phyloP scores from a whole-genome alignment of 257 asterid genomes.

The Eucommia ulmoides region DNA sequence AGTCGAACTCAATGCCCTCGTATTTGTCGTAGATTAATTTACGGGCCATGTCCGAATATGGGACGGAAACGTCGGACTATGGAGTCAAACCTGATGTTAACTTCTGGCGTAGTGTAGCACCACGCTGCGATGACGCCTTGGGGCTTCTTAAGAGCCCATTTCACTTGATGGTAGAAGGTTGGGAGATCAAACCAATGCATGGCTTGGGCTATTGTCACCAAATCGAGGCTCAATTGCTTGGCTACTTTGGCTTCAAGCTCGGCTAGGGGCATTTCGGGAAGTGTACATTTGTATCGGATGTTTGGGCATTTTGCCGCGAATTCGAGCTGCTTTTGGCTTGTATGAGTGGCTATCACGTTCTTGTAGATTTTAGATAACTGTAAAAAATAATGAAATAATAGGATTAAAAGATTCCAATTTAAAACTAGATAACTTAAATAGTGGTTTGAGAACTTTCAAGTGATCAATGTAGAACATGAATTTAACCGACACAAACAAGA shows the following conservation, averaged over 20 bases:
- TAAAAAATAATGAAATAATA: not conserved
- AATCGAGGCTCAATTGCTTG: too few species aligned
- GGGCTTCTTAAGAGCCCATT: slow-evolving; percentile 48
- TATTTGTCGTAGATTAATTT: slow-evolving; percentile 35
- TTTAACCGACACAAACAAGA: too few species aligned
- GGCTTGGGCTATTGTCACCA: slow-evolving; percentile 53
- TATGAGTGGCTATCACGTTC: slow-evolving; percentile 56
- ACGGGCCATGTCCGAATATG: slow-evolving; percentile 29
- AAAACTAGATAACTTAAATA: too few species aligned
- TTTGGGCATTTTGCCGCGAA: too few species aligned
- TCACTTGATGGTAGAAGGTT: slow-evolving; percentile 47
- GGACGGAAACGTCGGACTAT: slow-evolving; percentile 18
- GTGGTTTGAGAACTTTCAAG: too few species aligned
- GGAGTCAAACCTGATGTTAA: slow-evolving; percentile 30
- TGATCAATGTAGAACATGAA: too few species aligned
- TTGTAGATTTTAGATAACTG: slow-evolving; percentile 55
- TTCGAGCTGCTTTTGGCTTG: slow-evolving; percentile 57
- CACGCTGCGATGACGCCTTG: slow-evolving; percentile 69
- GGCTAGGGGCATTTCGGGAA: too few species aligned
- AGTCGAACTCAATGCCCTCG: slow-evolving; percentile 58
- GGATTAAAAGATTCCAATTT: too few species aligned
- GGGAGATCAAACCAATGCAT: slow-evolving; percentile 79
- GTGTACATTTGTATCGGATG: too few species aligned
- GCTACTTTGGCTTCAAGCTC: too few species aligned
- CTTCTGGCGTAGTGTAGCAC: slow-evolving; percentile 46